Percentiles rank a stretch among this genome's conserved stretches.
phyloP scores from a whole-genome alignment of 179 eudicot genomes.

The Silene noctiflora region DNA sequence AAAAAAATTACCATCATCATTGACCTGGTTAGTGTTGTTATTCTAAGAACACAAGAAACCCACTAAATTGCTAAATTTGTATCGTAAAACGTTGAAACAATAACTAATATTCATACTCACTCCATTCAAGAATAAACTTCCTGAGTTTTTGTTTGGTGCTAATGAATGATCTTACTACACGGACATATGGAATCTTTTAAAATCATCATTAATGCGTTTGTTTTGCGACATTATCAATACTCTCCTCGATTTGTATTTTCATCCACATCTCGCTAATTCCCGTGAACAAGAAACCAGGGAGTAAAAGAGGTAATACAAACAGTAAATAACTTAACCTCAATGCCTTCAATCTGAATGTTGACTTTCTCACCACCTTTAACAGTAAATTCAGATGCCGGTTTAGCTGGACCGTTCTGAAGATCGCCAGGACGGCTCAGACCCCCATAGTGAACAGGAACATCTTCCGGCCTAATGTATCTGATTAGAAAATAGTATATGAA shows the following conservation, averaged over 20 bases:
- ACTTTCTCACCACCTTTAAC: conserved; percentile 96
- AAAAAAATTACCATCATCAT: background rate
- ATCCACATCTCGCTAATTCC: background rate
- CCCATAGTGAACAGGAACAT: conserved; percentile 91
- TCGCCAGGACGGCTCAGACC: conserved; percentile 79
- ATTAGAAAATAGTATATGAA: background rate
- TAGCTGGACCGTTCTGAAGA: conserved; percentile 63
- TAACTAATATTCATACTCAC: too few species aligned
- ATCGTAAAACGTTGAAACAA: background rate
- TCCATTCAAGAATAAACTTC: too few species aligned
- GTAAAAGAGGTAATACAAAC: background rate
- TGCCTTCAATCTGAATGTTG: conserved; percentile 92
- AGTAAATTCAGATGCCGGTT: conserved; percentile 91
- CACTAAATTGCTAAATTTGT: background rate
- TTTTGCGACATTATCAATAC: too few species aligned
- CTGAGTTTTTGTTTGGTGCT: too few species aligned
- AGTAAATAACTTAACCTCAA: conserved; percentile 55
- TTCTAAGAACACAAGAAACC: background rate
- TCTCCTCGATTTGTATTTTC: too few species aligned
- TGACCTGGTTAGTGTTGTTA: conserved; percentile 16
- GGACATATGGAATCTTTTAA: too few species aligned
- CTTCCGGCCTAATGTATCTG: conserved; percentile 88
- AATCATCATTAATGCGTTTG: too few species aligned
- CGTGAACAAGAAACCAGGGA: background rate
- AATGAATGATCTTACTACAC: too few species aligned